Evolutionary conservation across 306 rosid genomes (phyloP).

Genomic region (Prunus davidiana): DNA sequence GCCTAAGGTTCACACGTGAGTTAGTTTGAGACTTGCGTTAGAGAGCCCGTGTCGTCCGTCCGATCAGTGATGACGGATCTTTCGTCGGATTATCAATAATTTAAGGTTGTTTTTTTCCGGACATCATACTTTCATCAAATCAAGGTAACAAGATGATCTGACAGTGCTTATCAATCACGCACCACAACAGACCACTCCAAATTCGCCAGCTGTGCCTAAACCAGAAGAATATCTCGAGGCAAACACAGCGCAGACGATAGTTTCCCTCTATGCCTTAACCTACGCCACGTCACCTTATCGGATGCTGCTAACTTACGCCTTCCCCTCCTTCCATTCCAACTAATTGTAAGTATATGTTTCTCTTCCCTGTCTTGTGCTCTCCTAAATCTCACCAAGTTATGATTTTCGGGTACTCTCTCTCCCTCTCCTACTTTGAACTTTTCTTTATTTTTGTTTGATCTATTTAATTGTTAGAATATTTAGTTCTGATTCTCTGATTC

Average conservation of each 20-base stretch:
- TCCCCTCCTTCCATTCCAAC: not conserved
- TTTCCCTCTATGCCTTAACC: not conserved
- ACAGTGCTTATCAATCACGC: not conserved
- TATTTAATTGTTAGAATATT: not conserved
- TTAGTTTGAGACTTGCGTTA: too few species aligned
- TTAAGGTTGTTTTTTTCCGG: too few species aligned
- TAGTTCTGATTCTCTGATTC: not conserved
- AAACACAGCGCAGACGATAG: not conserved
- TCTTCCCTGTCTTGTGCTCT: not conserved
- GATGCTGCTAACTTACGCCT: conserved; percentile 24
- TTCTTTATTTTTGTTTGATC: not conserved
- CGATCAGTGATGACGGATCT: too few species aligned
- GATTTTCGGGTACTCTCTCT: not conserved
- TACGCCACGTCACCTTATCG: not conserved
- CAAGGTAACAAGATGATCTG: not conserved
- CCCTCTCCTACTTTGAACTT: not conserved
- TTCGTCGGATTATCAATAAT: too few species aligned
- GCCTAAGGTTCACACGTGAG: too few species aligned
- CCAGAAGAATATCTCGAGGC: not conserved
- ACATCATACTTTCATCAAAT: not conserved
- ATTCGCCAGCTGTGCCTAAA: not conserved
- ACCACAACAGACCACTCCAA: not conserved
- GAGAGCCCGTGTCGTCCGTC: too few species aligned
- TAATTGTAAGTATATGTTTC: not conserved
- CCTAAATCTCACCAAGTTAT: not conserved